A percentile compares a stretch with the other conserved stretches of the same genome.
Conservation (phyloP, 139 green algal genomes). For the Chlamydomonas sp. region DNA sequence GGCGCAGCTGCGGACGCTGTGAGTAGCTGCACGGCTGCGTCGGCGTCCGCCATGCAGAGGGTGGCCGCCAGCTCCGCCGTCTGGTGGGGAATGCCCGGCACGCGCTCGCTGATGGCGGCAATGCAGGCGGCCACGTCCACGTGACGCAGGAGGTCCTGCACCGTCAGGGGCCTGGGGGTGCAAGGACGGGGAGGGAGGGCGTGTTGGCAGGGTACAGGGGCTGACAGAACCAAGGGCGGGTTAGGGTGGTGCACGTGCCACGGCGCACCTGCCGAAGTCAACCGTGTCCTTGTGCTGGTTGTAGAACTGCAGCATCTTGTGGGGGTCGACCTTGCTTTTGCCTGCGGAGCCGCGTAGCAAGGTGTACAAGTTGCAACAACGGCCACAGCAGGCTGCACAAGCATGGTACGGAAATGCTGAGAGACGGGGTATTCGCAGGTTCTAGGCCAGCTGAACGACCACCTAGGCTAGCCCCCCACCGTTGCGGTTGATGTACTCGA, state of each 20-base stretch:
- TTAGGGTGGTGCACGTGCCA: not conserved
- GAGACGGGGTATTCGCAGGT: too few species aligned
- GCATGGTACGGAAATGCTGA: too few species aligned
- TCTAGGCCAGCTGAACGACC: too few species aligned
- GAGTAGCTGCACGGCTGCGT: conserved; percentile 36
- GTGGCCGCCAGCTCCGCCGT: conserved; percentile 40
- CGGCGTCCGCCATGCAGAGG: conserved; percentile 36
- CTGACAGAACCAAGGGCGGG: too few species aligned
- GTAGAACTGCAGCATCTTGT: conserved; percentile 37
- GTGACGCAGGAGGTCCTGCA: conserved; percentile 35
- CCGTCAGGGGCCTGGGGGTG: conserved; percentile 22
- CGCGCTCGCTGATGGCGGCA: conserved; percentile 18
- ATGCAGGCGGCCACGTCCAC: conserved; percentile 36
- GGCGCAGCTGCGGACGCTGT: conserved; percentile 6
- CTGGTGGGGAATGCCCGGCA: conserved; percentile 23
- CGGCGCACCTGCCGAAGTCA: conserved; percentile 34
- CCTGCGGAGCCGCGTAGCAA: not conserved
- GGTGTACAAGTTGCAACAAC: too few species aligned
- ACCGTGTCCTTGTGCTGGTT: conserved; percentile 31
- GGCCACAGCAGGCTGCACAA: too few species aligned
- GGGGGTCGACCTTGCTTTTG: conserved; percentile 20
- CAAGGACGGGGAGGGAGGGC: not conserved
- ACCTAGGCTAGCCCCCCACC: not conserved
- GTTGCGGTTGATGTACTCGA: conserved; percentile 39
- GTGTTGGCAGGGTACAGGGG: not conserved